Evolutionary conservation across 2,329 filamentous ascomycete species (phyloP).

Genomic region (Arthrobotrys pseudoclavata): DNA sequence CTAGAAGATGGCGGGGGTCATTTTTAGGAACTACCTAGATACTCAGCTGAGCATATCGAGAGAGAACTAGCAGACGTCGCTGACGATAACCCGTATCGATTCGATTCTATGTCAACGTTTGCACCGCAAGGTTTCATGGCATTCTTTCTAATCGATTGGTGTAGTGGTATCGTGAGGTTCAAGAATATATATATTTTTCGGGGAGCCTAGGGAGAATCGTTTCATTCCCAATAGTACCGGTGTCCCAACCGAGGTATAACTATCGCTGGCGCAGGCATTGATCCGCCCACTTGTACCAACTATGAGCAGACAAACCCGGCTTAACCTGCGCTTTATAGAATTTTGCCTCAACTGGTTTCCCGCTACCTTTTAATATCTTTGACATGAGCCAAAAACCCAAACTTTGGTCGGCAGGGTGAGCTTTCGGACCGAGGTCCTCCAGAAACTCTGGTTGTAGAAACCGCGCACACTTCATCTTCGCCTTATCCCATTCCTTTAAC

Average conservation of each 20-base stretch:
- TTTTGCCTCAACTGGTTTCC: not conserved
- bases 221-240: not conserved
- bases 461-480: not conserved
- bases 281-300: slow-evolving; percentile 4
- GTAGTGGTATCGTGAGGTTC: no score
- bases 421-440: not conserved
- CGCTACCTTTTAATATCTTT: not conserved
- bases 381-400: slow-evolving; percentile 4
- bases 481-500: not conserved
- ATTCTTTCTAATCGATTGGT: no score
- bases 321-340: not conserved
- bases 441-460: not conserved
- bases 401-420: not conserved
- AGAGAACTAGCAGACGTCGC: no score
- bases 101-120: no score
- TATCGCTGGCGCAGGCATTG: not conserved
- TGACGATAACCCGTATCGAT: no score
- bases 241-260: not conserved
- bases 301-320: not conserved
- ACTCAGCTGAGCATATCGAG: no score
- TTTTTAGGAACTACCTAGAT: no score
- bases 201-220: no score
- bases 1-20: no score
- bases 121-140: no score
- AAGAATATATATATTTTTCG: no score